Evolutionary conservation across 768 basidiomycete genomes (phyloP), one percentile per base, ranked within the genome.

Genomic region (Chalciporus pseudorubinellus): DNA sequence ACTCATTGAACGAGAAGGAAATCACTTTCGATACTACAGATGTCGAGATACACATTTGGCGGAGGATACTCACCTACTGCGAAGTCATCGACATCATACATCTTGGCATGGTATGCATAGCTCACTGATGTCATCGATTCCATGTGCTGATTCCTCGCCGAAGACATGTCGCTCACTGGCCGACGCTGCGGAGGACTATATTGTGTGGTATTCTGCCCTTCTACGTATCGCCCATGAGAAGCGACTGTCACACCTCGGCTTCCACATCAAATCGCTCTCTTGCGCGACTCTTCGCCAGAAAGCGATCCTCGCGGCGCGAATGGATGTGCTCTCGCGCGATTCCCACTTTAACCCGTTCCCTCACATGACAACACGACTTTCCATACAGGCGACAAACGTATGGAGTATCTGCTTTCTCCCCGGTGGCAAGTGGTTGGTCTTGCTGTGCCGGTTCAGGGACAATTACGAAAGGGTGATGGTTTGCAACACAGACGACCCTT

Each of bases 41-140:
- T 33, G 50, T 52, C 29, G 41, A 44, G 41, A 38, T 52, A 18
- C 3, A 44, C 11, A 20, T 44, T 13, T 55, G 54, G 54, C 44
- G 18, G 36, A 51, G 47, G 29, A 52, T 55, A 41, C 46, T 55
- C 8, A 43, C 41, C 19, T 55, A 48, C 31, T 55, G 54, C 10
- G 54, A 55, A n/a, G 50, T 52, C 42, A 39, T 53, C 24, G 54
- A 55, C 18, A 52, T 55, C 24, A 10, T 52, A 22, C 54, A 31
- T 12, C 16, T 52, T 20, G 29, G 51, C 29, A 55, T 55, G 54
- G 50, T 55, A 44, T 39, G n/a, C 20, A 41, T 1, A 12, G 26
- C 12, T 40, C 33, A 9, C n/a, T n/a, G n/a, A 13, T 19, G 10
- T 31, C 39, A 16, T 26, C 28, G 36, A 47, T 3, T 11, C 1